Conservation (phyloP, 2,329 filamentous ascomycete species). For the Parascedosporium putredinis region DNA sequence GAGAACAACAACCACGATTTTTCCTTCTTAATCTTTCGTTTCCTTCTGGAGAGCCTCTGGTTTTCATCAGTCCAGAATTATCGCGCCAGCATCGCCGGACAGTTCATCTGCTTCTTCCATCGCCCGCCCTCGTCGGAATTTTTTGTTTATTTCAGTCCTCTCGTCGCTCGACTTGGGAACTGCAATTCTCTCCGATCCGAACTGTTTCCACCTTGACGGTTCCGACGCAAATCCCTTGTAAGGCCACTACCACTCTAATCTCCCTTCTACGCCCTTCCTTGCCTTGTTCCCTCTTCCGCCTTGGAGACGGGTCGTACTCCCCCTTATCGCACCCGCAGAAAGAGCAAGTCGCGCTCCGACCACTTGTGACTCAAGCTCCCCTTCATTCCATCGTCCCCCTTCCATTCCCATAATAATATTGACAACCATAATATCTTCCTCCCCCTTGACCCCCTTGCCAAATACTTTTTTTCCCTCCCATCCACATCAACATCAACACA, state of each 20-base stretch:
- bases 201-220: slow-evolving; percentile 1
- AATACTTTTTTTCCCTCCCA: neutral
- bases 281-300: neutral
- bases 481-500: neutral
- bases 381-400: neutral
- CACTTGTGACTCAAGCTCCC: slow-evolving; percentile 5
- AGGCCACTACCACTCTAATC: neutral
- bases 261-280: neutral
- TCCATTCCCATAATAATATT: neutral
- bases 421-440: too few species aligned
- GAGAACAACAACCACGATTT: slow-evolving; percentile 7
- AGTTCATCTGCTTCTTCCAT: slow-evolving; percentile 12
- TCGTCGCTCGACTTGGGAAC: neutral
- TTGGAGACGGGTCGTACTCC: too few species aligned
- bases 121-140: slow-evolving; percentile 6
- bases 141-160: slow-evolving; percentile 6
- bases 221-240: neutral
- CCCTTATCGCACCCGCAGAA: neutral
- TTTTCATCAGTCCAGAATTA: slow-evolving; percentile 48
- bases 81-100: slow-evolving; percentile 43
- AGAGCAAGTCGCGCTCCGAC: neutral
- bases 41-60: slow-evolving; percentile 37
- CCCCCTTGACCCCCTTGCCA: neutral
- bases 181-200: neutral
- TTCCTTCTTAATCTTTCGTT: slow-evolving; percentile 13